A percentile compares a stretch with the other conserved stretches of the same genome.
Conservation (phyloP, 257 asterid species). For the Lantana camara region DNA sequence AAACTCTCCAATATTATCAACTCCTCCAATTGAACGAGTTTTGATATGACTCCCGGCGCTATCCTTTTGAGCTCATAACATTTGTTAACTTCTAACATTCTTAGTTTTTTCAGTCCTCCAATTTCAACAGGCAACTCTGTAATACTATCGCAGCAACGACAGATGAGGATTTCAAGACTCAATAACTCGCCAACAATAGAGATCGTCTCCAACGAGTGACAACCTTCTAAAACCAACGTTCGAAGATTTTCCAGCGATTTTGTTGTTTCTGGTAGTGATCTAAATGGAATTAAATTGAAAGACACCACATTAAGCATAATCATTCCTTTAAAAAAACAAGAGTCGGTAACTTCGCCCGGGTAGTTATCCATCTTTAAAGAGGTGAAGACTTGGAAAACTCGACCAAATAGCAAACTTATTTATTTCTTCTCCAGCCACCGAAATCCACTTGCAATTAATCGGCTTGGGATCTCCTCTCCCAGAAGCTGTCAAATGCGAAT, state of each 20-base stretch:
- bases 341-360: no score
- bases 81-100: neutral
- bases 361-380: no score
- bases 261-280: slow-evolving; percentile 1
- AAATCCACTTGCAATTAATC: slow-evolving; percentile 22
- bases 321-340: neutral
- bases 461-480: neutral
- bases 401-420: no score
- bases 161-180: slow-evolving; percentile 20
- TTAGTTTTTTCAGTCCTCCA: neutral
- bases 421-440: neutral
- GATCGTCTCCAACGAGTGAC: neutral
- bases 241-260: neutral
- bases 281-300: neutral
- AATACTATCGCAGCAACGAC: neutral
- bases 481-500: neutral
- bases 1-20: neutral
- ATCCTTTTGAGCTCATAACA: neutral
- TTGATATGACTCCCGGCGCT: neutral
- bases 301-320: slow-evolving; percentile 20
- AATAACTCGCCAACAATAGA: slow-evolving; percentile 21
- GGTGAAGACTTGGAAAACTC: no score
- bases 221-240: neutral
- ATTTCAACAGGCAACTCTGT: slow-evolving; percentile 15
- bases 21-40: neutral